phyloP scores from a whole-genome alignment of 305 asterid genomes.

The Ruellia speciosa region DNA sequence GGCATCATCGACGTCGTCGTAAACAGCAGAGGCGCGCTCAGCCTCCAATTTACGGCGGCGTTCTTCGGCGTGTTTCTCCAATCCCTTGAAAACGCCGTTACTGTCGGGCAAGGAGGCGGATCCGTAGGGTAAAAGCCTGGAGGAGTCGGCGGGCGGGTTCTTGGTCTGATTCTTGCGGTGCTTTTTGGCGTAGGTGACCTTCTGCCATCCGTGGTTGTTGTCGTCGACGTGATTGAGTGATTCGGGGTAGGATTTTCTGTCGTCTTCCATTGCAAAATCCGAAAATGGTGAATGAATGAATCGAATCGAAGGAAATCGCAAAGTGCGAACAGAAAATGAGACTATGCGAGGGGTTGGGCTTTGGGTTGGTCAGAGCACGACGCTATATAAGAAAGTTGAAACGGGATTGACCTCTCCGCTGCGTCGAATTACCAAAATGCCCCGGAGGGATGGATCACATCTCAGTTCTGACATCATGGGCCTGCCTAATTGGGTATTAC shows the following conservation, averaged over 20 bases:
- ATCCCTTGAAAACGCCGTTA: slow-evolving; percentile 37
- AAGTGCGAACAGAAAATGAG: no score
- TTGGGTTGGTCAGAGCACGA: no score
- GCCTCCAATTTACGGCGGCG: slow-evolving; percentile 47
- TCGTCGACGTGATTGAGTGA: slow-evolving; percentile 25
- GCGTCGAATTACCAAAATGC: no score
- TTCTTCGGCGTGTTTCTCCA: slow-evolving; percentile 59
- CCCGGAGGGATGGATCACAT: no score
- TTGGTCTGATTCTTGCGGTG: slow-evolving; percentile 37
- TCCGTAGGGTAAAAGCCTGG: slow-evolving; percentile 36
- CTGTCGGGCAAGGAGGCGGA: slow-evolving; percentile 27
- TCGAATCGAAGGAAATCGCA: background rate
- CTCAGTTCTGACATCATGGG: no score
- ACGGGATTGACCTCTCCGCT: no score
- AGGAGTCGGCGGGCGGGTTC: slow-evolving; percentile 24
- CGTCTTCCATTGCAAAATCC: slow-evolving; percentile 38
- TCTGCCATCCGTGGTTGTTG: slow-evolving; percentile 68
- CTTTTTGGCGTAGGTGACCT: slow-evolving; percentile 60
- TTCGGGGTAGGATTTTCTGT: slow-evolving; percentile 30
- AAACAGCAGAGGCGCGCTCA: slow-evolving; percentile 35
- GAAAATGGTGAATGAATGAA: no score
- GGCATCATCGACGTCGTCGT: slow-evolving; percentile 32
- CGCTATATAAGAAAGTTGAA: no score
- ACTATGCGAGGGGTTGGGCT: no score
- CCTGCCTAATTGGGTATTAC: no score